Evolutionary conservation across 2,329 filamentous ascomycete genomes (phyloP).

Genomic region (Colletotrichum incanum): DNA sequence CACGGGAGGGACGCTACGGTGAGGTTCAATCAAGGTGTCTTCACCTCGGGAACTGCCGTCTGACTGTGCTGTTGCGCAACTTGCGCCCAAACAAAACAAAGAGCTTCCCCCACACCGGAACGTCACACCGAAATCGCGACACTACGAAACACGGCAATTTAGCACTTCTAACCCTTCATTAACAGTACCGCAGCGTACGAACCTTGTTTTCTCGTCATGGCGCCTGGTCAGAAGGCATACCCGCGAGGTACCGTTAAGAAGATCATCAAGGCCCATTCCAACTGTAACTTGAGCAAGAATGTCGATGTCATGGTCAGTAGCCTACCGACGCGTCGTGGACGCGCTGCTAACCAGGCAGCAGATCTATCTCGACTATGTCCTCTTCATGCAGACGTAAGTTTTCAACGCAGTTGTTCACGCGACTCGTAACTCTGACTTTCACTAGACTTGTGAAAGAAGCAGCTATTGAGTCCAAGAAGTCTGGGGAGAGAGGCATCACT

Average conservation of each 20-base stretch:
- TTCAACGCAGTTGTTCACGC: background rate
- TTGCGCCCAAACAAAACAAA: conserved; percentile 31
- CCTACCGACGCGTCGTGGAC: conserved; percentile 44
- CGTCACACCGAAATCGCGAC: conserved; percentile 16
- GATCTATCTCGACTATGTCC: conserved; percentile 88
- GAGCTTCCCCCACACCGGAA: conserved; percentile 25
- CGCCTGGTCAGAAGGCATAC: conserved; percentile 81
- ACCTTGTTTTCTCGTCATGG: conserved; percentile 60
- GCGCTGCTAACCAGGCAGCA: conserved; percentile 56
- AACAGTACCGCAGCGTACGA: background rate
- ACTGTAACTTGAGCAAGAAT: conserved; percentile 85
- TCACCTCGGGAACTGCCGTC: conserved; percentile 38
- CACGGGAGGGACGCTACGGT: background rate
- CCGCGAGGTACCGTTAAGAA: conserved; percentile 89
- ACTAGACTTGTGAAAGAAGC: conserved; percentile 80
- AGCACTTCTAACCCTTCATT: background rate
- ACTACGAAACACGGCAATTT: background rate
- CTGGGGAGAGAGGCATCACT: conserved; percentile 81
- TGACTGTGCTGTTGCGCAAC: background rate
- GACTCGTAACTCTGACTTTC: conserved; percentile 24
- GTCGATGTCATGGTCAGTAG: conserved; percentile 83
- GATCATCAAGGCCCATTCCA: conserved; percentile 90
- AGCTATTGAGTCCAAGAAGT: conserved; percentile 80
- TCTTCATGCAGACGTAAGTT: conserved; percentile 80
- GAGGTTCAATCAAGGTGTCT: conserved; percentile 26